A percentile compares a stretch with the other conserved stretches of the same genome.
phyloP scores from a whole-genome alignment of 2,329 filamentous ascomycete species.

The Ceratocystis cubensis region DNA sequence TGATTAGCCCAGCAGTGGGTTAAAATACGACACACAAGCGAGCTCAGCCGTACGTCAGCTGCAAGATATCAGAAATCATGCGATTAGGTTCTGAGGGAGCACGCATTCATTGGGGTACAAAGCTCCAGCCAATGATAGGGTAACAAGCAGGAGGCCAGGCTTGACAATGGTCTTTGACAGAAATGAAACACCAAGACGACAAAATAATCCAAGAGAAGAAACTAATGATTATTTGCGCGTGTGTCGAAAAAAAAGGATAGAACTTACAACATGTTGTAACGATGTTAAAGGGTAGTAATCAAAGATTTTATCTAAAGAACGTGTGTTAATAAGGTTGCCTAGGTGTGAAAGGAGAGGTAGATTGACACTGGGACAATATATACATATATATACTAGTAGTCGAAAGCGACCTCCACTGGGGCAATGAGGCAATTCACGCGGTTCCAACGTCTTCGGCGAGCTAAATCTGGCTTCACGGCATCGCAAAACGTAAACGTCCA shows the following conservation, averaged over 20 bases:
- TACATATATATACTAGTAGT: not conserved
- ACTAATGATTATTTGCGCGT: not conserved
- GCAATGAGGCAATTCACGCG: not conserved
- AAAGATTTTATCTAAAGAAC: not conserved
- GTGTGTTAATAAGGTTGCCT: not conserved
- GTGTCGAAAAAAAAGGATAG: not conserved
- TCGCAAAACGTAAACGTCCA: not conserved
- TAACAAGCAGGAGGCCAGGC: not conserved
- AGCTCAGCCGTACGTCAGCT: not conserved
- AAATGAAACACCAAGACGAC: not conserved
- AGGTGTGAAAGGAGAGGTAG: not conserved
- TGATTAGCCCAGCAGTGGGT: not conserved
- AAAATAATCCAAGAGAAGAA: not conserved
- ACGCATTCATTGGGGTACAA: slow-evolving; percentile 9
- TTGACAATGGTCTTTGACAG: not conserved
- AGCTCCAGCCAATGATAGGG: slow-evolving; percentile 6
- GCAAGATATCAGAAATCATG: slow-evolving; percentile 3
- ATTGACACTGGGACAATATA: not conserved
- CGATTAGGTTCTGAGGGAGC: not conserved
- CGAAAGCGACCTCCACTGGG: not conserved
- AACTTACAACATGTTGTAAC: not conserved
- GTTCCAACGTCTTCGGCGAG: not conserved
- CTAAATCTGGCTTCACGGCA: not conserved
- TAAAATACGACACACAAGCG: not conserved
- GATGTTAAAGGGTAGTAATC: not conserved